Conservation (phyloP, 169 alveolate species). For the Plasmodium gonderi region DNA sequence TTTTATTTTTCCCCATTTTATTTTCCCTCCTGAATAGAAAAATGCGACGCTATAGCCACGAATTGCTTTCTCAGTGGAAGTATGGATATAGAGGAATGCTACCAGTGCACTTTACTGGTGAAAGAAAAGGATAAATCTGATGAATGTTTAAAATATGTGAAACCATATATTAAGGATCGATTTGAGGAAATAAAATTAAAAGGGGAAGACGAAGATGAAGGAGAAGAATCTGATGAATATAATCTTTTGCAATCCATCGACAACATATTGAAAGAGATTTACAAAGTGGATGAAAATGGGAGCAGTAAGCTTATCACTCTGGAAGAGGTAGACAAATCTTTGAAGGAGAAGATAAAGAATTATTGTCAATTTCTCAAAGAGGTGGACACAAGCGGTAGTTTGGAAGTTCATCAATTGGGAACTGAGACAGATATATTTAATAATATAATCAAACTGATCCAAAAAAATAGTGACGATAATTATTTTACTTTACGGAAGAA, state of each 20-base stretch:
- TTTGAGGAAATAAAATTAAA: not conserved
- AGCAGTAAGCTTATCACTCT: not conserved
- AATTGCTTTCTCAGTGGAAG: conserved; percentile 19
- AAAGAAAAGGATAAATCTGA: not conserved
- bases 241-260: not conserved
- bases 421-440: not conserved
- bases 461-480: not conserved
- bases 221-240: not conserved
- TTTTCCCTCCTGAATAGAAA: no score
- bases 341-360: not conserved
- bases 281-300: not conserved
- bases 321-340: not conserved
- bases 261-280: not conserved
- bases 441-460: not conserved
- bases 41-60: not conserved
- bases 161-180: not conserved
- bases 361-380: not conserved
- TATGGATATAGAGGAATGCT: conserved; percentile 21
- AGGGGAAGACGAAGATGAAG: conserved; percentile 18
- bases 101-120: not conserved
- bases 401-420: not conserved
- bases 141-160: not conserved
- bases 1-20: no score
- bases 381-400: not conserved
- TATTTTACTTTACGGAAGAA: not conserved